phyloP scores from a whole-genome alignment of 306 rosid genomes.

The Quercus gilva region DNA sequence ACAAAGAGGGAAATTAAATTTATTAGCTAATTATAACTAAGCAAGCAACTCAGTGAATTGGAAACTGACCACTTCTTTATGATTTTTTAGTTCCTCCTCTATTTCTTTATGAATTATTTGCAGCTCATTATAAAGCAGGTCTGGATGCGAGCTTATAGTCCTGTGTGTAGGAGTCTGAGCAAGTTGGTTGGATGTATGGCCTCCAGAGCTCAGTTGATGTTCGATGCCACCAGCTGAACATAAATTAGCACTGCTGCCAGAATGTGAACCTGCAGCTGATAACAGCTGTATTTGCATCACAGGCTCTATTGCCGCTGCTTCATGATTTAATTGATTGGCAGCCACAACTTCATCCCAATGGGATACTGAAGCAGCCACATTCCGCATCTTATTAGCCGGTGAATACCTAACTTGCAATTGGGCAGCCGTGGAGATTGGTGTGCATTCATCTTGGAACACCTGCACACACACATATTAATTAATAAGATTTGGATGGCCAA shows the following conservation, averaged over 20 bases:
- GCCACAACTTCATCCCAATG: too few relatives aligned
- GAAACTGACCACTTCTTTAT: conserved; percentile 55
- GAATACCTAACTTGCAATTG: conserved; percentile 18
- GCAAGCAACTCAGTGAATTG: conserved; percentile 10
- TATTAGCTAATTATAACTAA: conserved; percentile 1
- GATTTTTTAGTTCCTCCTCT: conserved; percentile 28
- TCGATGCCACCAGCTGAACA: conserved; percentile 21
- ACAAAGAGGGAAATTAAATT: neutral
- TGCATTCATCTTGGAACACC: conserved; percentile 27
- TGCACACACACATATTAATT: conserved; percentile 1
- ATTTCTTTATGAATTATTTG: conserved; percentile 44
- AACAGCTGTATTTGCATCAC: too few relatives aligned
- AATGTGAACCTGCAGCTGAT: too few relatives aligned
- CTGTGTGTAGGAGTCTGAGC: conserved; percentile 15
- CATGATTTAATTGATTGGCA: too few relatives aligned
- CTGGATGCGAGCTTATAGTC: conserved; percentile 23
- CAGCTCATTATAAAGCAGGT: conserved; percentile 61
- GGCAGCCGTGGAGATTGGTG: conserved; percentile 9
- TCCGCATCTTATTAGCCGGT: too few relatives aligned
- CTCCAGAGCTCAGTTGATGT: conserved; percentile 5
- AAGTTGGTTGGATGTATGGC: conserved; percentile 8
- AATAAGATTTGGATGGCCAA: neutral
- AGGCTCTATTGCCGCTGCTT: too few relatives aligned
- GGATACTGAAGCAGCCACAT: too few relatives aligned
- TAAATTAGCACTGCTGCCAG: too few relatives aligned